Evolutionary conservation across 495 filamentous ascomycete genomes (phyloP), one percentile per base, ranked within the genome.

Genomic region (Aspergillus egyptiacus): DNA sequence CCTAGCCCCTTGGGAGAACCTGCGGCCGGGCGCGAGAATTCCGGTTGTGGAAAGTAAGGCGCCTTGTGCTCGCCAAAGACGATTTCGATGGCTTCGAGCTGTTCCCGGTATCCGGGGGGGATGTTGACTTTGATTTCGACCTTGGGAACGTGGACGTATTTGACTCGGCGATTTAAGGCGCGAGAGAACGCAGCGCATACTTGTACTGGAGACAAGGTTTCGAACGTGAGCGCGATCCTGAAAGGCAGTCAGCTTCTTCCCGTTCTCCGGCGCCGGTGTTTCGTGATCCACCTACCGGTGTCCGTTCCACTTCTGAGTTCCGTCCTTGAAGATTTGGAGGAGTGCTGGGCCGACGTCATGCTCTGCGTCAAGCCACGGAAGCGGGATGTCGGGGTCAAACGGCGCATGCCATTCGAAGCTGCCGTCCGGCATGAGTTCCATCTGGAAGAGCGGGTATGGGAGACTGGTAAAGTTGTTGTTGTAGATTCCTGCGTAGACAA

Each of bases 401-500:
- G 93, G 93, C 0, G 93, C 94, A 57, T 85, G 84, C 93, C 93
- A 98, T 54, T 86, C 74, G 61, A 96, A 97, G 51, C 85, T 87
- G 4, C 86, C 89, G 56, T 96, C 87, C 0, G 69, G 62, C 61
- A 86, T 79, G 20, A 93, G 67, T 59, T 94, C 87, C 86, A 95
- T 95, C 65, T 89, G 87, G 69, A 95, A 95, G 6, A 98, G 74
- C 2, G 93, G 93, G 64, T 95, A 96, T 0, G 84, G 86, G 20
- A 96, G 75, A 49, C 85, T 89, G 8, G 91, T 96, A 70, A 98
- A 98, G 65, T 98, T 98, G 67, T 98, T 97, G 70, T 96, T 95
- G 73, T 97, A 98, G 56, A 96, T 96, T 32, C 93, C 93, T 23
- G 89, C 86, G 63, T 96, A 97, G 53, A 96, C 82, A 55, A 96